These are phyloP conservation scores for Geotrichum macrosporum DNA, from an alignment of 1,139 yeast genomes.

Conservation along the genomic window DNA sequence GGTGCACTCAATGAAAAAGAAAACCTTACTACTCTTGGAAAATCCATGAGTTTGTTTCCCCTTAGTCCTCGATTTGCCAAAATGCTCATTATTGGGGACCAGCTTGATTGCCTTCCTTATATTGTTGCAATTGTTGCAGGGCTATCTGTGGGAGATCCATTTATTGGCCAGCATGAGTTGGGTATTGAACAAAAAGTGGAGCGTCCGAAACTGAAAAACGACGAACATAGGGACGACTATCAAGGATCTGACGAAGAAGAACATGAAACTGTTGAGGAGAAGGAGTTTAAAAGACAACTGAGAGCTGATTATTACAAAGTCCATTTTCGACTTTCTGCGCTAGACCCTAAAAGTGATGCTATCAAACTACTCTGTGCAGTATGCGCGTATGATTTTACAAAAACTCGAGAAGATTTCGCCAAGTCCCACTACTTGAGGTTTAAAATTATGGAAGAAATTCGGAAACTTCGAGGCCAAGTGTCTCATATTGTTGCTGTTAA, in stretches of 20 bases:
- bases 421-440: constrained; percentile 55
- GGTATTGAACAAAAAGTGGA: constrained; percentile 43
- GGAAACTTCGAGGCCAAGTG: constrained; percentile 74
- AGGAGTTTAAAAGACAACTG: constrained; percentile 44
- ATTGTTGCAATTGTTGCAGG: constrained; percentile 89
- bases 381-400: constrained; percentile 78
- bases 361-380: constrained; percentile 73
- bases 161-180: constrained; percentile 66
- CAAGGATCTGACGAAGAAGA: constrained; percentile 32
- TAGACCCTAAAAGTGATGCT: constrained; percentile 73
- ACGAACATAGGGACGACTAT: constrained; percentile 23
- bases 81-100: constrained; percentile 83
- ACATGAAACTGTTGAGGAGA: constrained; percentile 35
- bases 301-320: constrained; percentile 53
- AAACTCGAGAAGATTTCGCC: constrained; percentile 44
- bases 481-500: constrained; percentile 63
- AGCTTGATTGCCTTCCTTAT: constrained; percentile 78
- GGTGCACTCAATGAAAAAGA: constrained; percentile 68
- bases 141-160: constrained; percentile 90
- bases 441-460: constrained; percentile 72
- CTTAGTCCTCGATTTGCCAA: constrained; percentile 90
- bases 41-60: constrained; percentile 85
- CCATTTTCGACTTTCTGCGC: constrained; percentile 54
- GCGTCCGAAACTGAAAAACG: constrained; percentile 29
- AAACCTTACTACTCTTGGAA: constrained; percentile 70